Evolutionary conservation across 2,329 filamentous ascomycete species (phyloP).

Genomic region (Aspergillus ustus): DNA sequence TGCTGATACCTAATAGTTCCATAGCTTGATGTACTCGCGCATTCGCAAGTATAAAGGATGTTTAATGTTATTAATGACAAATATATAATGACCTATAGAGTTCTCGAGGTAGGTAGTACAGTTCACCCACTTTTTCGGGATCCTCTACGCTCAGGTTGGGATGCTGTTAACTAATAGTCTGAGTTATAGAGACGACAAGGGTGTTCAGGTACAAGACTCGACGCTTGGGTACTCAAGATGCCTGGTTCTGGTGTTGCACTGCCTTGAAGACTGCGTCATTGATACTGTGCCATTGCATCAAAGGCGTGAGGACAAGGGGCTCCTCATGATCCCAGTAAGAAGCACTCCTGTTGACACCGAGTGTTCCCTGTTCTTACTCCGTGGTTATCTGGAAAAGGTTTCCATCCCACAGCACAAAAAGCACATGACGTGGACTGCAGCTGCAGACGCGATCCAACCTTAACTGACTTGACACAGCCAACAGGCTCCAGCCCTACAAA

Average conservation of each 20-base stretch:
- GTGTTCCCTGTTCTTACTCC: neutral
- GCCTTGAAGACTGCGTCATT: neutral
- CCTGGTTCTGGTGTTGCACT: neutral
- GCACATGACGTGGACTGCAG: neutral
- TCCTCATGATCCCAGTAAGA: neutral
- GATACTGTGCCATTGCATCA: neutral
- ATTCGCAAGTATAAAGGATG: too few relatives aligned
- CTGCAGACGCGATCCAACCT: neutral
- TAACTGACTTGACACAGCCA: neutral
- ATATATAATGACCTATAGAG: too few relatives aligned
- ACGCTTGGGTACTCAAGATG: too few relatives aligned
- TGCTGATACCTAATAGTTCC: too few relatives aligned
- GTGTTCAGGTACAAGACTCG: too few relatives aligned
- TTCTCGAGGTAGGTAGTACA: too few relatives aligned
- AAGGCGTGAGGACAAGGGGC: neutral
- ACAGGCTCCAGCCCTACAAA: slow-evolving; percentile 7
- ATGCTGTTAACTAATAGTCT: too few relatives aligned
- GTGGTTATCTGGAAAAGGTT: neutral
- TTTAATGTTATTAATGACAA: too few relatives aligned
- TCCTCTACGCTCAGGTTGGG: too few relatives aligned
- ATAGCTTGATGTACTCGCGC: too few relatives aligned
- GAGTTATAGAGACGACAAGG: too few relatives aligned
- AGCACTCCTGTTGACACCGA: neutral
- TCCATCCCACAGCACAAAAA: neutral
- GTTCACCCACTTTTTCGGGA: too few relatives aligned